A percentile compares a stretch with the other conserved stretches of the same genome.
These are phyloP conservation scores for Pelargonium cotyledonis DNA, from an alignment of 441 rosid species.

Conservation along the genomic window DNA sequence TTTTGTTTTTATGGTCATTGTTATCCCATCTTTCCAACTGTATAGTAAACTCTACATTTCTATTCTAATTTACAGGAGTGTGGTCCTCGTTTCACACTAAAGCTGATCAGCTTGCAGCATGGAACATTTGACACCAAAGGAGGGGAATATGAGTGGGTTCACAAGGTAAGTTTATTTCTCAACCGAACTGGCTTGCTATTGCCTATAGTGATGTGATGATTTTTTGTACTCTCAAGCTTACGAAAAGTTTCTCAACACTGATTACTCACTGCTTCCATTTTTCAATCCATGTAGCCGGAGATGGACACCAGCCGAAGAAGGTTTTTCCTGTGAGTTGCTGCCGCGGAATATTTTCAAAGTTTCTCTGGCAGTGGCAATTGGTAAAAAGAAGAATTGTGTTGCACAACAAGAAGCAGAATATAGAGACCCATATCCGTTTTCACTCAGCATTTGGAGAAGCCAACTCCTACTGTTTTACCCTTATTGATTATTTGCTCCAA, in stretches of 20 bases:
- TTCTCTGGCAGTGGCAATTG: neutral
- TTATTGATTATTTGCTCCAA: too few relatives aligned
- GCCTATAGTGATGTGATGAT: neutral
- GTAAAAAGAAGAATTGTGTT: too few relatives aligned
- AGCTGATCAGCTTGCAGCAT: slow-evolving; percentile 68
- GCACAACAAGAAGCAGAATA: neutral
- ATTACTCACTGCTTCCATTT: neutral
- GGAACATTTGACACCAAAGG: slow-evolving; percentile 83
- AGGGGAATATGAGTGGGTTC: slow-evolving; percentile 91
- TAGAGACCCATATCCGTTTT: neutral
- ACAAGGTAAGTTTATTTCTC: slow-evolving; percentile 51
- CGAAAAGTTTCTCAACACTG: neutral
- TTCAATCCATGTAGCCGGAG: slow-evolving; percentile 52
- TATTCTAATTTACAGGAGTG: slow-evolving; percentile 46
- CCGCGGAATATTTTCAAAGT: neutral
- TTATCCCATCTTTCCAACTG: too few relatives aligned
- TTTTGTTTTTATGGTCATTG: too few relatives aligned
- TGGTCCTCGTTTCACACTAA: slow-evolving; percentile 82
- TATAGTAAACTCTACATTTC: neutral
- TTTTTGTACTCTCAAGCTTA: neutral
- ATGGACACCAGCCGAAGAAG: slow-evolving; percentile 95
- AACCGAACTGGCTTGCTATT: neutral
- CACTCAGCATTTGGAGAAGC: too few relatives aligned
- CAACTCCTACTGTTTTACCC: too few relatives aligned
- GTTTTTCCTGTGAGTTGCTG: slow-evolving; percentile 59